phyloP scores from a whole-genome alignment of 2,329 filamentous ascomycete species.

The Tolypocladium ovalisporum region DNA sequence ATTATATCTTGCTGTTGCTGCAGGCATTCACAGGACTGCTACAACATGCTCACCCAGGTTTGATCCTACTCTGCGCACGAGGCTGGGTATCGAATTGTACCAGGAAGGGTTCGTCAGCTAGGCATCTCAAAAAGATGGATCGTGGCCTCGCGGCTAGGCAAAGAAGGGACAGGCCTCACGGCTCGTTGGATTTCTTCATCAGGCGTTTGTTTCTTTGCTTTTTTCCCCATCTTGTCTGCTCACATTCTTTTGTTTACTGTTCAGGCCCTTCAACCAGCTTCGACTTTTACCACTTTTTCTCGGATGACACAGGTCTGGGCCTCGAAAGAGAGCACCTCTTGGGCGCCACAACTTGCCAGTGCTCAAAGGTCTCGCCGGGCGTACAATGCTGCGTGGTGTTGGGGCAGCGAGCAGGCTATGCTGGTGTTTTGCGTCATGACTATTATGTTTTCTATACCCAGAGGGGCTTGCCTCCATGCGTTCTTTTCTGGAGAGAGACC shows the following conservation, averaged over 20 bases:
- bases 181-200: slow-evolving; percentile 8
- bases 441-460: slow-evolving; percentile 1
- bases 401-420: not conserved
- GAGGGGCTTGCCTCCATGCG: not conserved
- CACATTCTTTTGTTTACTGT: not conserved
- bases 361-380: too few relatives aligned
- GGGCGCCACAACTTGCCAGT: too few relatives aligned
- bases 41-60: not conserved
- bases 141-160: slow-evolving; percentile 17
- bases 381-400: too few relatives aligned
- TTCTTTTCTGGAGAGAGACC: not conserved
- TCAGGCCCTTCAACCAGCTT: too few relatives aligned
- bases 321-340: too few relatives aligned
- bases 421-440: not conserved
- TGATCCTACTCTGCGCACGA: not conserved
- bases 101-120: not conserved
- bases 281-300: too few relatives aligned
- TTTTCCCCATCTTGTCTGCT: slow-evolving; percentile 1
- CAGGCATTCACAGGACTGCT: not conserved
- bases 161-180: slow-evolving; percentile 16
- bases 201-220: slow-evolving; percentile 2
- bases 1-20: not conserved
- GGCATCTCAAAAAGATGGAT: slow-evolving; percentile 4
- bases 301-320: too few relatives aligned
- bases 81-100: not conserved